Evolutionary conservation across 73 alveolate genomes (phyloP).

Genomic region (Symbiodinium natans): DNA sequence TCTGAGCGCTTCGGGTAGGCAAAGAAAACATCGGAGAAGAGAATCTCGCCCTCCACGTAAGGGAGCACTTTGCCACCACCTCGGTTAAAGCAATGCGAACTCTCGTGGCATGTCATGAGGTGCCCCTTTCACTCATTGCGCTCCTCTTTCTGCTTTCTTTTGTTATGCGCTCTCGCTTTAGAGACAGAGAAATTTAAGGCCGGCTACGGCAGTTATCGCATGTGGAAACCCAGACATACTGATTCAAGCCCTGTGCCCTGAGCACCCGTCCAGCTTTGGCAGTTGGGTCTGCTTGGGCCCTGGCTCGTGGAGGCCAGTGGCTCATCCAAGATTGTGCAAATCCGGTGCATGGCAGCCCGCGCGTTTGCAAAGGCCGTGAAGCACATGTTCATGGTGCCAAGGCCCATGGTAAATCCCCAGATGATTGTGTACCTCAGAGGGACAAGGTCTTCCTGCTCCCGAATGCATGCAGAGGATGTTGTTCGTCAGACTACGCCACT

Average conservation of each 20-base stretch:
- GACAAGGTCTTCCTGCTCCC: not conserved
- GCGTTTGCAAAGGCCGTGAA: slow-evolving; percentile 86
- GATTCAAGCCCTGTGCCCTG: no score
- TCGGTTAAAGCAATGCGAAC: not conserved
- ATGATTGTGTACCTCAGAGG: slow-evolving; percentile 52
- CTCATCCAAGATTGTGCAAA: slow-evolving; percentile 50
- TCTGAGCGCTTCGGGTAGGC: slow-evolving; percentile 74
- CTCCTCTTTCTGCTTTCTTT: no score
- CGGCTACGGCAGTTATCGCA: no score
- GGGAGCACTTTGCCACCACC: slow-evolving; percentile 47
- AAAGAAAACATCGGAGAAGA: slow-evolving; percentile 51
- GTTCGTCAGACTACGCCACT: no score
- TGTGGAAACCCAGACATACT: no score
- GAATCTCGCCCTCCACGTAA: slow-evolving; percentile 36
- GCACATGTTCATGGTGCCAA: slow-evolving; percentile 93
- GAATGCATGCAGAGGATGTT: no score
- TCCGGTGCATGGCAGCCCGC: slow-evolving; percentile 79
- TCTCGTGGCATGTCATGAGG: no score
- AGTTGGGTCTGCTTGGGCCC: not conserved
- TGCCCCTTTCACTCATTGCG: no score
- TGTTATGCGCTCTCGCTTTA: no score
- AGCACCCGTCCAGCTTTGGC: no score
- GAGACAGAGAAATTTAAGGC: no score
- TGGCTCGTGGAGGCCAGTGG: slow-evolving; percentile 15
- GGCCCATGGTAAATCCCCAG: slow-evolving; percentile 91